Percentiles rank a stretch among this genome's conserved stretches.
Evolutionary conservation across 176 grass and related monocot genomes (phyloP).

Genomic region (Oryza punctata): DNA sequence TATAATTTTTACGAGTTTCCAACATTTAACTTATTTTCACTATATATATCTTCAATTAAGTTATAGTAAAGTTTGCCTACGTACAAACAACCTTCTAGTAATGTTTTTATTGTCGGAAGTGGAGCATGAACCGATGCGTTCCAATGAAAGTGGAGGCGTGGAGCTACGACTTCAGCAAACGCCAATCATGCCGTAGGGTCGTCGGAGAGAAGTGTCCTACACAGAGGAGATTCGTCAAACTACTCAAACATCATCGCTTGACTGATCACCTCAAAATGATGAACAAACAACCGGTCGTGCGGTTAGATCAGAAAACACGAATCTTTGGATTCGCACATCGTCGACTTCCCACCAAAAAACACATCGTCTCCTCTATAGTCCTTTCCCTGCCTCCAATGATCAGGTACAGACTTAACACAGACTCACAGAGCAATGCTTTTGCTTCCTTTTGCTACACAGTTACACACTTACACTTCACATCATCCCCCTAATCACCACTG

Average conservation of each 20-base stretch:
- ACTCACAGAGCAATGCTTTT: background rate
- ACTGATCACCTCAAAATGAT: background rate
- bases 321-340: constrained; percentile 32
- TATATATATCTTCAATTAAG: too few species aligned
- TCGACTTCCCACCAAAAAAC: constrained; percentile 46
- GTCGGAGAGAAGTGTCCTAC: background rate
- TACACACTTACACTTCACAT: background rate
- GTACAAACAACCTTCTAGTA: too few species aligned
- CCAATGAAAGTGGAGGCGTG: background rate
- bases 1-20: too few species aligned
- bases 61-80: too few species aligned
- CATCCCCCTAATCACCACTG: background rate
- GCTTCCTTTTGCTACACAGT: background rate
- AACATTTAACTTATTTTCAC: too few species aligned
- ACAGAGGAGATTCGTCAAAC: background rate
- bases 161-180: background rate
- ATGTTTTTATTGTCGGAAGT: too few species aligned
- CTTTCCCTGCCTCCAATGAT: constrained; percentile 33
- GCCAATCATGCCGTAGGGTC: constrained; percentile 7
- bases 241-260: background rate
- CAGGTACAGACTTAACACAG: constrained; percentile 14
- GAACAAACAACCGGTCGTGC: constrained; percentile 7
- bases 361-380: background rate
- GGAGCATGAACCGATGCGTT: too few species aligned
- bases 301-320: constrained; percentile 8